Evolutionary conservation across 2,329 filamentous ascomycete species (phyloP).

Genomic region (Sclerotinia borealis): DNA sequence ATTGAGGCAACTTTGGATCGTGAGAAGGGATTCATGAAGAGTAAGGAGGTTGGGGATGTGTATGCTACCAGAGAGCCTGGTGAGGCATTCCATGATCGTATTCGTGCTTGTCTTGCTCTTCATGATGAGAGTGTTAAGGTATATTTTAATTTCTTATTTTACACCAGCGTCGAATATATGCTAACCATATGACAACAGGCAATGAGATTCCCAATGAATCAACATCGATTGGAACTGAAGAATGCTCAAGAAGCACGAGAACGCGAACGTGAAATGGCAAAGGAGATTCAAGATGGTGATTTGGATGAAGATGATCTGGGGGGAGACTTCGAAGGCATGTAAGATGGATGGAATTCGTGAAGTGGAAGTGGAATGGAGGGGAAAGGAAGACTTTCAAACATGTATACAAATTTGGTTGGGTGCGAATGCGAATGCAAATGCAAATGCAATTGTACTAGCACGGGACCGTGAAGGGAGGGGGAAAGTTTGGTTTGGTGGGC

Average conservation of each 20-base stretch:
- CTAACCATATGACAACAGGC: conserved; percentile 48
- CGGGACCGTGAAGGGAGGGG: neutral
- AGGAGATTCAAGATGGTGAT: conserved; percentile 97
- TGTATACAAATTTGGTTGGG: neutral
- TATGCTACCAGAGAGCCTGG: conserved; percentile 94
- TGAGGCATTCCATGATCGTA: conserved; percentile 96
- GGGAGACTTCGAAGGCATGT: conserved; percentile 95
- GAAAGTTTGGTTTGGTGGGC: conserved; percentile 25
- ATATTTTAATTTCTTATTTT: conserved; percentile 29
- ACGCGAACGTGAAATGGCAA: conserved; percentile 91
- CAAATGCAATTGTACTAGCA: neutral
- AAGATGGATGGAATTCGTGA: conserved; percentile 34
- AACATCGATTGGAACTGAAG: conserved; percentile 93
- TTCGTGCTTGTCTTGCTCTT: conserved; percentile 80
- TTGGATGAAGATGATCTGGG: conserved; percentile 94
- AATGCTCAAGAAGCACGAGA: conserved; percentile 98
- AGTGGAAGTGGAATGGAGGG: conserved; percentile 8
- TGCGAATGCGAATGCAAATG: neutral
- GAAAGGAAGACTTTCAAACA: neutral
- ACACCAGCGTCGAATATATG: neutral
- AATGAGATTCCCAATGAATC: conserved; percentile 99
- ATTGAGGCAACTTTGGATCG: conserved; percentile 94
- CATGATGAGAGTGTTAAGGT: conserved; percentile 99
- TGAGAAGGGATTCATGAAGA: conserved; percentile 96
- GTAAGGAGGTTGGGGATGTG: conserved; percentile 90